phyloP scores from a whole-genome alignment of 179 eudicot genomes.

The Silene noctiflora region DNA sequence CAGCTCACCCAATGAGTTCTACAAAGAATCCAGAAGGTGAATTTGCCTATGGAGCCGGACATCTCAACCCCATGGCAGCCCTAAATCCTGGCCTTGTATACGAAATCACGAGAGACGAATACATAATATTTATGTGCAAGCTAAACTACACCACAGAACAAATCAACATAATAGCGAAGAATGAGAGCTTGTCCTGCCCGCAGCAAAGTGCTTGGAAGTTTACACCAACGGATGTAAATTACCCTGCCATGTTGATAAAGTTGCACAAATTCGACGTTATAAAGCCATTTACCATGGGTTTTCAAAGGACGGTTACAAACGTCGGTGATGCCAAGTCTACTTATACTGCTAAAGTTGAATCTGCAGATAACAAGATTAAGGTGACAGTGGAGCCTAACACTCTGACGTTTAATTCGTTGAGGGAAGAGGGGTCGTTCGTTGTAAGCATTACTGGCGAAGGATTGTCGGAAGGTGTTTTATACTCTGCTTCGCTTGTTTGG shows the following conservation, averaged over 20 bases:
- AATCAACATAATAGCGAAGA: conserved; percentile 15
- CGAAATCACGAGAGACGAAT: conserved; percentile 22
- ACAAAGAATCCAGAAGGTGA: conserved; percentile 22
- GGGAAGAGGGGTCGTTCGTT: conserved; percentile 21
- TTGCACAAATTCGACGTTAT: neutral
- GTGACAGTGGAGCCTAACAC: conserved; percentile 26
- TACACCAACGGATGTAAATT: conserved; percentile 30
- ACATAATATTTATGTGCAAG: conserved; percentile 28
- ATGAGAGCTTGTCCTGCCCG: conserved; percentile 19
- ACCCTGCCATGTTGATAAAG: conserved; percentile 28
- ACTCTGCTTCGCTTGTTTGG: conserved; percentile 18
- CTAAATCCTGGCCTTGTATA: conserved; percentile 31
- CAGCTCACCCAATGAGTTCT: conserved; percentile 29
- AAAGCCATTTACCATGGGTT: conserved; percentile 4
- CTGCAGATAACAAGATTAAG: neutral
- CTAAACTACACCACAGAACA: neutral
- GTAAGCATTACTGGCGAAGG: conserved; percentile 22
- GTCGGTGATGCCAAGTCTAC: conserved; percentile 31
- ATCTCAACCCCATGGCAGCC: conserved; percentile 30
- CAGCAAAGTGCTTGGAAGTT: neutral
- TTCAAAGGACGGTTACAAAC: conserved; percentile 34
- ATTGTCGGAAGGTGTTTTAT: neutral
- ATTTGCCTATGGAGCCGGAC: conserved; percentile 40
- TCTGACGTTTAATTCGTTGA: conserved; percentile 25
- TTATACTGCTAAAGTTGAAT: conserved; percentile 23